Base-by-base conservation (phyloP, 2,329 filamentous ascomycete species). In the Cytospora chrysosperma region DNA sequence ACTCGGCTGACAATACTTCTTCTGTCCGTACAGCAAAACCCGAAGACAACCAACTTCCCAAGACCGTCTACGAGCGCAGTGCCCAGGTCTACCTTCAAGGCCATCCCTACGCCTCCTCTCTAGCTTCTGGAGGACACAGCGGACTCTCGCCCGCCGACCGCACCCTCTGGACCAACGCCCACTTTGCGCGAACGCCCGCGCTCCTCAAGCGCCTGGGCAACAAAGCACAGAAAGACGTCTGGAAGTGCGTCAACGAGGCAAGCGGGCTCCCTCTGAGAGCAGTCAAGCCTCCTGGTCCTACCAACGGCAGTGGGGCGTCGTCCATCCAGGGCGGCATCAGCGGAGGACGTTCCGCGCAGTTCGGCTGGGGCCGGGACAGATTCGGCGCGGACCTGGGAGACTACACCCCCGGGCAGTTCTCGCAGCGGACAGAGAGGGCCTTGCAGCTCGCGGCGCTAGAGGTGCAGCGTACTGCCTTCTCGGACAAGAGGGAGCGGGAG, bases 221-320 rank as follows among this genome's bases (percentile, higher is more conserved):
- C 72, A 85, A 85, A 72, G 73, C 80, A 28, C 80, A 85, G 70
- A 80, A 81, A 69, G 84, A 86, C 69, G 80, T 83, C 70, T 87
- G 84, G 84, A 84, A 83, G 73, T 75, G 77, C 54, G 76, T 85
- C 66, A 79, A 78, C 71, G 84, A 86, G 67, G 77, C 81, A 55
- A 78, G 74, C 62, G 61, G 61, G 5, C 75, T 85, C 17, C 81
- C 83, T 6, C 73, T 82, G 56, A 81, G 83, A 43, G 74, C 75
- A 28, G 74, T 81, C 21, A 63, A 61, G 17, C 50, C n/a, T 1
- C 15, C 27, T 1, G 9, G 40, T 26, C 49, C 34, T n/a, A 43
- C 68, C 71, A 15, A 63, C 17, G 10, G 17, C 53, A 60, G 69
- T 71, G 51, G 51, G 32, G 2, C 51, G 34, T 15, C 51, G 30